These are phyloP conservation scores for Cyclotella distinguenda DNA, from an alignment of 108 stramenopile species.

Conservation along the genomic window DNA sequence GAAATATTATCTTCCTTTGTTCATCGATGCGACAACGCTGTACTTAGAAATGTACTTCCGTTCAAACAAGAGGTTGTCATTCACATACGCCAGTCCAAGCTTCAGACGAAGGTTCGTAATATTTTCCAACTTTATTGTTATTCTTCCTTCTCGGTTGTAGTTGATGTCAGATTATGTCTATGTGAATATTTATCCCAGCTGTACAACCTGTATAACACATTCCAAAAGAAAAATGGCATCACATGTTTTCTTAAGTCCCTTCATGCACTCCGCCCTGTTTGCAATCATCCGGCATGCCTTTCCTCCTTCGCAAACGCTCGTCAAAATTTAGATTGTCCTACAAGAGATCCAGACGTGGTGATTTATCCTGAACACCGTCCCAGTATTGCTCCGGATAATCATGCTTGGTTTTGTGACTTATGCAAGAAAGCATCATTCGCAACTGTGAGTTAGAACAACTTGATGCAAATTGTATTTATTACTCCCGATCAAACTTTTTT, in stretches of 20 bases:
- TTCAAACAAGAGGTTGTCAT: conserved; percentile 63
- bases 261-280: conserved; percentile 49
- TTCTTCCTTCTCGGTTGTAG: background rate
- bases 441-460: conserved; percentile 7
- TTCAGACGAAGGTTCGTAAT: conserved; percentile 40
- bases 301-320: background rate
- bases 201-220: conserved; percentile 49
- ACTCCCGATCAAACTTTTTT: background rate
- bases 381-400: conserved; percentile 28
- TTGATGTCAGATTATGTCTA: background rate
- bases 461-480: background rate
- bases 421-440: conserved; percentile 33
- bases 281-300: conserved; percentile 67
- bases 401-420: conserved; percentile 45
- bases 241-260: conserved; percentile 57
- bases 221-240: conserved; percentile 18
- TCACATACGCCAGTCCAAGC: conserved; percentile 62
- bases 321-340: background rate
- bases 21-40: conserved; percentile 56
- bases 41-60: conserved; percentile 55
- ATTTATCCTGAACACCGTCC: conserved; percentile 6
- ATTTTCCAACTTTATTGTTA: background rate
- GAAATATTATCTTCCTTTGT: conserved; percentile 49
- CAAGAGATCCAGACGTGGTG: background rate
- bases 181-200: conserved; percentile 11